phyloP scores from a whole-genome alignment of 2,329 filamentous ascomycete species.

The Fusarium cicatricum region DNA sequence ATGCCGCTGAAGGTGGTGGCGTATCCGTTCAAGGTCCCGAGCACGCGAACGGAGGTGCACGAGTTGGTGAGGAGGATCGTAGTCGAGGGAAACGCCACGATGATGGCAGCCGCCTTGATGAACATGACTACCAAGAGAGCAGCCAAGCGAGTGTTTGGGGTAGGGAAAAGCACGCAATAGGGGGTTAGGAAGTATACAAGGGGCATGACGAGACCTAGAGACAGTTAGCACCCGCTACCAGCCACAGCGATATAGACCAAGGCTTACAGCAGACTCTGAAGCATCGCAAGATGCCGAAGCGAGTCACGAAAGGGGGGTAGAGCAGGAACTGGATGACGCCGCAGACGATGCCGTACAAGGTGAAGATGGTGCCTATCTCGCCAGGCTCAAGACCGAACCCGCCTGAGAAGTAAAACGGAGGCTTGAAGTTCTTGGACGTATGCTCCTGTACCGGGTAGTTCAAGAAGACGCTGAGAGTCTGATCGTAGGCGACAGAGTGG shows the following conservation, averaged over 20 bases:
- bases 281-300: constrained; percentile 77
- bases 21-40: constrained; percentile 91
- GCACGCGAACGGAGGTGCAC: constrained; percentile 73
- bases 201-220: constrained; percentile 71
- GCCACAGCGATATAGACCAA: not conserved
- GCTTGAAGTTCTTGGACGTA: constrained; percentile 64
- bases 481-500: constrained; percentile 86
- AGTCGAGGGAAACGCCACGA: constrained; percentile 87
- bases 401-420: constrained; percentile 83
- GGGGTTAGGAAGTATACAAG: constrained; percentile 83
- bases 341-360: constrained; percentile 79
- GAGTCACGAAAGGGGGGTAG: constrained; percentile 78
- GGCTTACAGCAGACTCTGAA: constrained; percentile 68
- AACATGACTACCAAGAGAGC: constrained; percentile 75
- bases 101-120: constrained; percentile 76
- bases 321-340: constrained; percentile 86
- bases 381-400: constrained; percentile 79
- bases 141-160: constrained; percentile 59
- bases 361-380: constrained; percentile 86
- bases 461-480: constrained; percentile 87
- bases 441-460: constrained; percentile 72
- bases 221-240: not conserved
- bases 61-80: constrained; percentile 94
- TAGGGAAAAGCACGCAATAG: constrained; percentile 73
- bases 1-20: constrained; percentile 84